Conservation (phyloP, 176 grass and related monocot genomes). For the Bothriochloa decipiens region DNA sequence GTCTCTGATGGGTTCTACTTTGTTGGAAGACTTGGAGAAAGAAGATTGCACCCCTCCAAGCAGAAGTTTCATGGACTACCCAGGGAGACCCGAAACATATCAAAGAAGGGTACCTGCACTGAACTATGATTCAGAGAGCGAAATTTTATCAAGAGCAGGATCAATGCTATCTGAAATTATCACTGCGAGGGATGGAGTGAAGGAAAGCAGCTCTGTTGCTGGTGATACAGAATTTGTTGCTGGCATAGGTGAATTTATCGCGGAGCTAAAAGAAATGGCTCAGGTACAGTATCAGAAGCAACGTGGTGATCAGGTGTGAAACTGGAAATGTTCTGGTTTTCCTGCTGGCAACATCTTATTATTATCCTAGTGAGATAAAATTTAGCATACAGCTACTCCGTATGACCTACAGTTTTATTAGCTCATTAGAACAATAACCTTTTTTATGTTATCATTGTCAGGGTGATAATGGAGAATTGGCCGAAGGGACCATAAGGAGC, state of each 20-base stretch:
- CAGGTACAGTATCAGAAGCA: conserved; percentile 68
- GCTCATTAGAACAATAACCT: not conserved
- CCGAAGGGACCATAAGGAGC: conserved; percentile 58
- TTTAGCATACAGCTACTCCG: not conserved
- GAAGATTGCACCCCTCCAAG: conserved; percentile 72
- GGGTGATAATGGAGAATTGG: conserved; percentile 66
- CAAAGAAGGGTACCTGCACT: conserved; percentile 49
- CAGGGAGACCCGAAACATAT: conserved; percentile 67
- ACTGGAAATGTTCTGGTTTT: not conserved
- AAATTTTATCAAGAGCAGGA: conserved; percentile 66
- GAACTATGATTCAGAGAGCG: conserved; percentile 69
- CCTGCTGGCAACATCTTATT: not conserved
- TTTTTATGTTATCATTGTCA: conserved; percentile 27
- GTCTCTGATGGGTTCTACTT: conserved; percentile 58
- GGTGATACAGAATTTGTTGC: conserved; percentile 67
- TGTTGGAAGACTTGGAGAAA: conserved; percentile 54
- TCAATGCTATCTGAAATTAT: conserved; percentile 81
- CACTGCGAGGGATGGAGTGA: conserved; percentile 41
- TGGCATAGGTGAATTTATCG: conserved; percentile 76
- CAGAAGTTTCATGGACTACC: conserved; percentile 66
- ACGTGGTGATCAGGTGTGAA: conserved; percentile 57
- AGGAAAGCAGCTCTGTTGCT: conserved; percentile 43
- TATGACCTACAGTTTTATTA: conserved; percentile 24
- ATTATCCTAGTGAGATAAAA: not conserved
- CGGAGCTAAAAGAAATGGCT: conserved; percentile 89